Evolutionary conservation across 768 basidiomycete species (phyloP).

Genomic region (Lactifluus volemus): DNA sequence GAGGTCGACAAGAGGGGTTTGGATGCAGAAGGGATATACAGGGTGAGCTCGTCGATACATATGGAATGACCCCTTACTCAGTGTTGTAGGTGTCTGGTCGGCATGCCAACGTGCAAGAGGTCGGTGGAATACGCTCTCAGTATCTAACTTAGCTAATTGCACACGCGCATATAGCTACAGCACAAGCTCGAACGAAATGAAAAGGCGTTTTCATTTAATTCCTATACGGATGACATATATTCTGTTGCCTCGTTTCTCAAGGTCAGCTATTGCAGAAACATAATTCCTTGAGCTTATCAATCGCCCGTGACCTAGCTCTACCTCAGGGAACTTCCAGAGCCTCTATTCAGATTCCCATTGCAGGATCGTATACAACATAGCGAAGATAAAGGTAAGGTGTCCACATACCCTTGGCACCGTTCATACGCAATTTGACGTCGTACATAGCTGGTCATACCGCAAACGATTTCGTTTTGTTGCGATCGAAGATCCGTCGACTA

Average conservation of each 20-base stretch:
- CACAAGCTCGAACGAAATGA: slow-evolving; percentile 86
- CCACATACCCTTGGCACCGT: neutral
- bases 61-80: neutral
- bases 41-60: slow-evolving; percentile 35
- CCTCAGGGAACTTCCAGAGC: slow-evolving; percentile 82
- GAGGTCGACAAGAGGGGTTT: slow-evolving; percentile 78
- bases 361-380: slow-evolving; percentile 77
- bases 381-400: slow-evolving; percentile 57
- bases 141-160: neutral
- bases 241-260: slow-evolving; percentile 81
- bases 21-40: slow-evolving; percentile 73
- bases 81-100: slow-evolving; percentile 64
- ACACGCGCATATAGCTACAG: slow-evolving; percentile 45
- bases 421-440: neutral
- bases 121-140: slow-evolving; percentile 27
- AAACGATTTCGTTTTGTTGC: slow-evolving; percentile 65
- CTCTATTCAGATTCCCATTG: slow-evolving; percentile 73
- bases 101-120: slow-evolving; percentile 76
- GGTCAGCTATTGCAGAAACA: slow-evolving; percentile 33
- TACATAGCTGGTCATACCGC: slow-evolving; percentile 57
- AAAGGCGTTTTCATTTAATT: slow-evolving; percentile 59
- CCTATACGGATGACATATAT: slow-evolving; percentile 67
- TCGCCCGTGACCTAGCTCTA: slow-evolving; percentile 43
- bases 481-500: slow-evolving; percentile 79
- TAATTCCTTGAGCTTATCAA: neutral